Base-by-base conservation (phyloP, 257 asterid species). In the Verbena officinalis region DNA sequence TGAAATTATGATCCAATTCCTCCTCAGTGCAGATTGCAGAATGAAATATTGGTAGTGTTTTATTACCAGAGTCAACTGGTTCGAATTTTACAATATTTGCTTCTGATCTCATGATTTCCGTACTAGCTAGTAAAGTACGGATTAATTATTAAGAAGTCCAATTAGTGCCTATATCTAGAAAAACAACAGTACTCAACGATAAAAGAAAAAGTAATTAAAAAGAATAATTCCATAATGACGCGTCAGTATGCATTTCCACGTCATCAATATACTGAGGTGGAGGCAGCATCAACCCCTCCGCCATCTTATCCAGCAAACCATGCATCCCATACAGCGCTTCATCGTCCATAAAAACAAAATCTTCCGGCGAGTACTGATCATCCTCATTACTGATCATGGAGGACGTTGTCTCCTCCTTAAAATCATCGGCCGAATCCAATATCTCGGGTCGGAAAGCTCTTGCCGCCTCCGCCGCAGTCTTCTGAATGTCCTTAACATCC, bases 381-480 rank as follows among this genome's bases (percentile, higher is more conserved):
- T 23, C 49, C 5, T 11, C 20, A 2, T 2, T 5, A 27, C 4
- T 5, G 11, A 23, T 23, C 0, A 44, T 9, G 4, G 17, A 23
- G 0, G n/a, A n/a, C n/a, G n/a, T n/a, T n/a, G 30, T 49, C 30
- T 51, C 81, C 24, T 23, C 70, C 23, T 40, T 7, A 6, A 3
- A 9, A 8, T 2, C 33, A n/a, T n/a, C n/a, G n/a, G n/a, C n/a
- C n/a, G n/a, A n/a, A n/a, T n/a, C n/a, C n/a, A n/a, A n/a, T n/a
- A n/a, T n/a, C n/a, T n/a, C n/a, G n/a, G n/a, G 73, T 5, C 76
- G 69, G 73, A 78, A 86, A 0, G 80, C 77, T 65, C 80, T 78
- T 0, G 86, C 96, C 0, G 90, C 96, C 70, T 74, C 83, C 0
- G 82, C 73, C 0, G 95, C 92, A 0, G 90, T 78, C 62, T 73